Conservation (phyloP, 805 yeast species). For the Candida michaelii region DNA sequence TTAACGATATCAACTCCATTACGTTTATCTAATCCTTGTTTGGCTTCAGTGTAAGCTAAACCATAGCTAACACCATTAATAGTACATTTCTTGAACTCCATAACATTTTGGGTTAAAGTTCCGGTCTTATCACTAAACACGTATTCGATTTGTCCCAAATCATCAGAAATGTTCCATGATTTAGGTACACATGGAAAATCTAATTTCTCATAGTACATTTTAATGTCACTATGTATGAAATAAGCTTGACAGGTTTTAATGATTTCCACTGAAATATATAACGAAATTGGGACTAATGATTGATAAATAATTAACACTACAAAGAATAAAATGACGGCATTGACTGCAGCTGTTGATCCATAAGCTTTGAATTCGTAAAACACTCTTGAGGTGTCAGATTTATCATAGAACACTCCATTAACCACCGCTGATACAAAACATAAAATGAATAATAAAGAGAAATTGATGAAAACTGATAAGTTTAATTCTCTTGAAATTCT, state of each 20-base stretch:
- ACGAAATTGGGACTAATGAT: slow-evolving; percentile 76
- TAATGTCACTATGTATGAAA: slow-evolving; percentile 67
- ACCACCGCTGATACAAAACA: slow-evolving; percentile 70
- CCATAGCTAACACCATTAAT: slow-evolving; percentile 70
- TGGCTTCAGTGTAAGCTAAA: slow-evolving; percentile 74
- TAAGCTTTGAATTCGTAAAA: slow-evolving; percentile 63
- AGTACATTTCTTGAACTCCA: slow-evolving; percentile 80
- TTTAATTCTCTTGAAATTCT: slow-evolving; percentile 66
- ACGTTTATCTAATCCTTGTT: slow-evolving; percentile 68
- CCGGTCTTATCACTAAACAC: slow-evolving; percentile 85
- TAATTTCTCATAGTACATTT: slow-evolving; percentile 65
- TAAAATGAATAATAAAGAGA: slow-evolving; percentile 56
- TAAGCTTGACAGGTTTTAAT: slow-evolving; percentile 75
- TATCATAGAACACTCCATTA: slow-evolving; percentile 62
- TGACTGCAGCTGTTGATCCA: slow-evolving; percentile 58
- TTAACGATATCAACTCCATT: slow-evolving; percentile 59
- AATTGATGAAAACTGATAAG: slow-evolving; percentile 63
- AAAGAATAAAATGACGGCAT: slow-evolving; percentile 67
- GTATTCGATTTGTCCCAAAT: slow-evolving; percentile 80
- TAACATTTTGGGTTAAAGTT: slow-evolving; percentile 76
- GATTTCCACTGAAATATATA: slow-evolving; percentile 76
- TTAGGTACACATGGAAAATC: slow-evolving; percentile 81
- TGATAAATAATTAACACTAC: slow-evolving; percentile 75
- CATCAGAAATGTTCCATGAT: slow-evolving; percentile 82
- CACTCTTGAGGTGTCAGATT: slow-evolving; percentile 43